Conservation (phyloP, 1,284 basidiomycete genomes). For the Tilletia setariae region DNA sequence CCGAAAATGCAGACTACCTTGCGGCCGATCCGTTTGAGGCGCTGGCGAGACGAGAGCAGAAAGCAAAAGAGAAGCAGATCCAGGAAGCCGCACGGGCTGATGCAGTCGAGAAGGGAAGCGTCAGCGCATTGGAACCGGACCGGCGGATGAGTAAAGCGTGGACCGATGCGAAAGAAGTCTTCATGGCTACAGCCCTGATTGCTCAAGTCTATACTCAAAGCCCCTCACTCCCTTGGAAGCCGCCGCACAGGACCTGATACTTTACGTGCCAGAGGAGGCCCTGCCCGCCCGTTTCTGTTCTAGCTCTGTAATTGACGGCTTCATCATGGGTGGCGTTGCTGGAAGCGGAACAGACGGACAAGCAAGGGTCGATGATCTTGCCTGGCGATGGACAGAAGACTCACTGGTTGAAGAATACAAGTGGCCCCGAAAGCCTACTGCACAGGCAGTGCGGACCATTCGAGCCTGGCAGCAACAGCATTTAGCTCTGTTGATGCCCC, state of each 20-base stretch:
- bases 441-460: constrained; percentile 57
- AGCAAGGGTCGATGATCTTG: constrained; percentile 61
- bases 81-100: constrained; percentile 29
- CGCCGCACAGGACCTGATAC: constrained; percentile 70
- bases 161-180: constrained; percentile 73
- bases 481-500: no score
- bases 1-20: no score
- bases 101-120: constrained; percentile 24
- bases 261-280: constrained; percentile 75
- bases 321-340: constrained; percentile 62
- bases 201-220: constrained; percentile 56
- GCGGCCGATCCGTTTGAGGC: constrained; percentile 52
- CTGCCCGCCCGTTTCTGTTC: constrained; percentile 61
- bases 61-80: constrained; percentile 34
- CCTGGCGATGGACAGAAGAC: constrained; percentile 76
- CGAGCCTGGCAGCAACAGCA: constrained; percentile 20
- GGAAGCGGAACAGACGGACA: constrained; percentile 52
- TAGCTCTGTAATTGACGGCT: constrained; percentile 65
- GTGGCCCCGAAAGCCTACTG: constrained; percentile 72
- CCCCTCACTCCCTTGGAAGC: constrained; percentile 59
- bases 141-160: constrained; percentile 60
- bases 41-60: constrained; percentile 32
- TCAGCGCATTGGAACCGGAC: no score
- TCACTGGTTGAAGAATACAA: constrained; percentile 78
- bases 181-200: constrained; percentile 65